Conservation (phyloP, 2,329 filamentous ascomycete species). For the Laburnicola sp. region DNA sequence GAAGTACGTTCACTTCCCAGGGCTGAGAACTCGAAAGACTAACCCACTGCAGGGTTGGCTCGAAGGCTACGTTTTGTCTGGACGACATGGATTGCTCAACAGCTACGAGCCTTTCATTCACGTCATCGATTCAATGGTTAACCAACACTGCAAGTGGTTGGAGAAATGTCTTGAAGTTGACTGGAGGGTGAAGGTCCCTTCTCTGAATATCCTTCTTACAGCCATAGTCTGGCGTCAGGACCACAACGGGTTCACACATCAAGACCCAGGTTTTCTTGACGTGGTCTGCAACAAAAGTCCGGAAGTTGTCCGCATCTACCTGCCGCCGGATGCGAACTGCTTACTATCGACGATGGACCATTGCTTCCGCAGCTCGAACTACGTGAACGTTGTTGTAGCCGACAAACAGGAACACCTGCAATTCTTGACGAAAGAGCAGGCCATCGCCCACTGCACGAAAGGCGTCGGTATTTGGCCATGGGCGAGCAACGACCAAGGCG, state of each 20-base stretch:
- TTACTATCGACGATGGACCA: constrained; percentile 76
- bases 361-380: constrained; percentile 72
- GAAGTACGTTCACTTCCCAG: constrained; percentile 53
- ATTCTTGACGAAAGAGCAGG: constrained; percentile 72
- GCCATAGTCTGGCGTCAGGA: constrained; percentile 81
- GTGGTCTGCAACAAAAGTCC: constrained; percentile 79
- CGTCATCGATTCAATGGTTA: constrained; percentile 83
- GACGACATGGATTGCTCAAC: constrained; percentile 75
- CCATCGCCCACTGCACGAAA: constrained; percentile 75
- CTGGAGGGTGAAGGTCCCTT: constrained; percentile 73
- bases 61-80: constrained; percentile 75
- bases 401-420: constrained; percentile 81
- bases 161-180: constrained; percentile 80
- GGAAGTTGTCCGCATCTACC: constrained; percentile 78
- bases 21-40: constrained; percentile 10
- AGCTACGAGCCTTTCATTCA: constrained; percentile 83
- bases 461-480: constrained; percentile 77
- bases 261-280: constrained; percentile 79
- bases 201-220: constrained; percentile 78
- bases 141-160: constrained; percentile 84
- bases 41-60: constrained; percentile 59
- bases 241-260: constrained; percentile 82
- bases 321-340: constrained; percentile 78
- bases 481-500: constrained; percentile 70
- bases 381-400: constrained; percentile 78